These are phyloP conservation scores for Aspergillus terreus DNA, from an alignment of 2,329 filamentous ascomycete genomes.

Conservation along the genomic window DNA sequence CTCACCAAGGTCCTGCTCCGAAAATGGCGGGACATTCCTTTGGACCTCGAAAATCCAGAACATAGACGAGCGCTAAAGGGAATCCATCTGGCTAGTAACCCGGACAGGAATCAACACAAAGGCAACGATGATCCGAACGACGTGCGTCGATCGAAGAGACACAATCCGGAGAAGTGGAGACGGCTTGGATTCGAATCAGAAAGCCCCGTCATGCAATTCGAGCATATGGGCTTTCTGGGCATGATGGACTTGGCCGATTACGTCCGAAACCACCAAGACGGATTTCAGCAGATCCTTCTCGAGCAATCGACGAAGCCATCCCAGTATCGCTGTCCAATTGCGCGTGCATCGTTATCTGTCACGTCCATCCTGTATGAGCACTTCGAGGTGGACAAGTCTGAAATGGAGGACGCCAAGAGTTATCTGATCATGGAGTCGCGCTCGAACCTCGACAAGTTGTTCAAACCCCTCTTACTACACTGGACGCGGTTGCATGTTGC, in stretches of 20 bases:
- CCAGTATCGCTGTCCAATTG: conserved; percentile 77
- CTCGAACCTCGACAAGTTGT: conserved; percentile 79
- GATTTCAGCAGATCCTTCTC: conserved; percentile 84
- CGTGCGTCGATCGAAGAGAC: conserved; percentile 61
- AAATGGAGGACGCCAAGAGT: conserved; percentile 71
- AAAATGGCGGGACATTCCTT: conserved; percentile 80
- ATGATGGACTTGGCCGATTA: conserved; percentile 98
- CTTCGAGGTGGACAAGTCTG: conserved; percentile 85
- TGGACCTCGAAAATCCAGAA: conserved; percentile 83
- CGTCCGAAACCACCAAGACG: conserved; percentile 85
- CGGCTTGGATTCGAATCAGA: conserved; percentile 88
- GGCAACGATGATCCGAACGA: conserved; percentile 34
- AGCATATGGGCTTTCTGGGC: conserved; percentile 79
- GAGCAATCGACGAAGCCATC: conserved; percentile 76
- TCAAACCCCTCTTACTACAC: conserved; percentile 81
- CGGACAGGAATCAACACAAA: conserved; percentile 30
- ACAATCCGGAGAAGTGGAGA: conserved; percentile 90
- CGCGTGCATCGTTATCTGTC: conserved; percentile 78
- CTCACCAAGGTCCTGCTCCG: conserved; percentile 82
- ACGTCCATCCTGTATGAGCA: conserved; percentile 90
- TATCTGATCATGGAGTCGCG: conserved; percentile 71
- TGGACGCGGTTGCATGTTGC: conserved; percentile 90
- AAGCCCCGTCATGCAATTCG: conserved; percentile 80
- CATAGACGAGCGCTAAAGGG: conserved; percentile 84
- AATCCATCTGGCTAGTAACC: conserved; percentile 73